These are phyloP conservation scores for Arctium minus DNA, from an alignment of 129 eudicot genomes.

Conservation along the genomic window DNA sequence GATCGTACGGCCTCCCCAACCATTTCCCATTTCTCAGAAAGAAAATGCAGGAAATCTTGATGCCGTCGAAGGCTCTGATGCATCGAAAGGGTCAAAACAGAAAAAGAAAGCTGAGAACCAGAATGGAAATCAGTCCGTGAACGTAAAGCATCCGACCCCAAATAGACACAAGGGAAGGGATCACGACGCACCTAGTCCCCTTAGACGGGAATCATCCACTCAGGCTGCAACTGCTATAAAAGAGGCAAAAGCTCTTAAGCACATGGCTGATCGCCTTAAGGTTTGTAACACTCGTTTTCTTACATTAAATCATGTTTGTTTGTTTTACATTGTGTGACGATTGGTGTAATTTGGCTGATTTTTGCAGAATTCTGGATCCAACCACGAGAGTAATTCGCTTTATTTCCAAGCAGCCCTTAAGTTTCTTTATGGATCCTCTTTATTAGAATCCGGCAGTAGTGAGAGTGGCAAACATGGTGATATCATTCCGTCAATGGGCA, in stretches of 20 bases:
- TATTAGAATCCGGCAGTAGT: constrained; percentile 55
- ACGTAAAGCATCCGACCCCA: constrained; percentile 41
- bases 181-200: constrained; percentile 73
- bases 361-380: constrained; percentile 69
- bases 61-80: constrained; percentile 45
- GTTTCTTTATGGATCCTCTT: constrained; percentile 86
- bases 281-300: constrained; percentile 24
- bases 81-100: constrained; percentile 34
- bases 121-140: constrained; percentile 42
- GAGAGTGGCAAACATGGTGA: constrained; percentile 75
- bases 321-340: not conserved
- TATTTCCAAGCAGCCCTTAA: constrained; percentile 94
- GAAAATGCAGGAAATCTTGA: constrained; percentile 37
- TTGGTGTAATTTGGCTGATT: not conserved
- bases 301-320: constrained; percentile 2
- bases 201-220: constrained; percentile 75
- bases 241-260: constrained; percentile 95
- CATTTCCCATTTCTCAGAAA: constrained; percentile 38
- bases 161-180: constrained; percentile 51
- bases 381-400: constrained; percentile 57
- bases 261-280: constrained; percentile 98
- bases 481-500: constrained; percentile 54
- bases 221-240: constrained; percentile 87
- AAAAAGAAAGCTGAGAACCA: constrained; percentile 57
- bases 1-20: constrained; percentile 31